Conservation (phyloP, 495 filamentous ascomycete species). For the Aspergillus ellipticus region DNA sequence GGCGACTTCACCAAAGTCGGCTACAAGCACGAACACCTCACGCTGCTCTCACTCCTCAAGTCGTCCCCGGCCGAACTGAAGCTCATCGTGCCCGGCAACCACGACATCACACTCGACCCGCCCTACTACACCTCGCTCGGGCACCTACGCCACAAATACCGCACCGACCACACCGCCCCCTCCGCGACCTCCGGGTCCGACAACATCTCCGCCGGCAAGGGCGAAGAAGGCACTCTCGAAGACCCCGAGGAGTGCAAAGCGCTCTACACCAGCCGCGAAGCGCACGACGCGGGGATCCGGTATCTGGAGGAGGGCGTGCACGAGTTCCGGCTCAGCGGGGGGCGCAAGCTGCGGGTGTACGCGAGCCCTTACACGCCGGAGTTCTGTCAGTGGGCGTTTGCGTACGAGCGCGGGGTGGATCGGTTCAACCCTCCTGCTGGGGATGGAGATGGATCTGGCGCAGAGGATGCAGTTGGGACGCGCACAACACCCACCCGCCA, state of each 20-base stretch:
- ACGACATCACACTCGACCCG: constrained; percentile 69
- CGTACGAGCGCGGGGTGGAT: constrained; percentile 51
- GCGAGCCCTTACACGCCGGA: constrained; percentile 67
- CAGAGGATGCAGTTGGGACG: no score
- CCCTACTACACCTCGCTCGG: constrained; percentile 41
- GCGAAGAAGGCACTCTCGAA: constrained; percentile 13
- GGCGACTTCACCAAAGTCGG: constrained; percentile 70
- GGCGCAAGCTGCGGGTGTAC: constrained; percentile 61
- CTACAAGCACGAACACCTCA: constrained; percentile 49
- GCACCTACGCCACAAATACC: constrained; percentile 28
- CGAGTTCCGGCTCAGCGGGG: constrained; percentile 52
- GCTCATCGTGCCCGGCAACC: constrained; percentile 77
- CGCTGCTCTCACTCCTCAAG: constrained; percentile 51
- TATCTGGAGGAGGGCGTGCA: constrained; percentile 66
- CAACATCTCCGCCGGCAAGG: constrained; percentile 3
- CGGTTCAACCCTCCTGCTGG: constrained; percentile 45
- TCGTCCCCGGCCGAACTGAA: constrained; percentile 63
- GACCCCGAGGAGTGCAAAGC: constrained; percentile 28
- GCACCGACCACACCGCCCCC: constrained; percentile 16
- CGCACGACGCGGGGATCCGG: constrained; percentile 48
- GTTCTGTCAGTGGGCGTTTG: constrained; percentile 58
- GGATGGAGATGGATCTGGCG: background rate
- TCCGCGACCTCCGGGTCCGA: background rate
- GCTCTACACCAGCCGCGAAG: constrained; percentile 48
- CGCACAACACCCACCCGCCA: no score